phyloP scores from a whole-genome alignment of 345 rosid species.

The Ricinus communis region DNA sequence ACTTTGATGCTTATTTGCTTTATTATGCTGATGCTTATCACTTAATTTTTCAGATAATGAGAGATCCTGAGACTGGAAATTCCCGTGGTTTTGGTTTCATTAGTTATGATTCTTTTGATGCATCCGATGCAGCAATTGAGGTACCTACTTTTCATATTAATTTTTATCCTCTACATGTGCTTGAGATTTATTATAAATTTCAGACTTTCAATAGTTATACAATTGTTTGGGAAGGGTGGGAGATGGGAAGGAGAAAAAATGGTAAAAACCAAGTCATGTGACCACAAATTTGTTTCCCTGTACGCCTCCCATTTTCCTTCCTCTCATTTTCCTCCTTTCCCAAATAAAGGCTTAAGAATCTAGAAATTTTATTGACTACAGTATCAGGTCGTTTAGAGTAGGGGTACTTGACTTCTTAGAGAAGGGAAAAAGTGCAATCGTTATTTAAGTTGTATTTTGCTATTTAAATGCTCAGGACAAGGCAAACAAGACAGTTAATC shows the following conservation, averaged over 20 bases:
- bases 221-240: too few relatives aligned
- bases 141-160: conserved; percentile 32
- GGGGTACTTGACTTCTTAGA: neutral
- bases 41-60: conserved; percentile 63
- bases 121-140: conserved; percentile 99
- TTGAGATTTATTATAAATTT: conserved; percentile 1
- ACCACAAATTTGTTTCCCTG: too few relatives aligned
- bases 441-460: neutral
- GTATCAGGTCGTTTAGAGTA: neutral
- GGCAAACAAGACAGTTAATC: neutral
- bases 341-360: conserved; percentile 1
- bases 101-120: conserved; percentile 97
- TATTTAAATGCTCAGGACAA: too few relatives aligned
- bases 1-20: neutral
- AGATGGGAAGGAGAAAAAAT: too few relatives aligned
- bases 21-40: conserved; percentile 19
- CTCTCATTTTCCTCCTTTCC: too few relatives aligned
- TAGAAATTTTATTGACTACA: neutral
- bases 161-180: neutral
- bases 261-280: too few relatives aligned
- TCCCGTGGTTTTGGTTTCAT: conserved; percentile 98
- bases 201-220: neutral
- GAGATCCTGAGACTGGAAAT: conserved; percentile 98
- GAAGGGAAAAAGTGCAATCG: neutral
- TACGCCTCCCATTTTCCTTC: too few relatives aligned